phyloP scores from a whole-genome alignment of 169 alveolate species.

The Ichthyophthirius multifiliis region DNA sequence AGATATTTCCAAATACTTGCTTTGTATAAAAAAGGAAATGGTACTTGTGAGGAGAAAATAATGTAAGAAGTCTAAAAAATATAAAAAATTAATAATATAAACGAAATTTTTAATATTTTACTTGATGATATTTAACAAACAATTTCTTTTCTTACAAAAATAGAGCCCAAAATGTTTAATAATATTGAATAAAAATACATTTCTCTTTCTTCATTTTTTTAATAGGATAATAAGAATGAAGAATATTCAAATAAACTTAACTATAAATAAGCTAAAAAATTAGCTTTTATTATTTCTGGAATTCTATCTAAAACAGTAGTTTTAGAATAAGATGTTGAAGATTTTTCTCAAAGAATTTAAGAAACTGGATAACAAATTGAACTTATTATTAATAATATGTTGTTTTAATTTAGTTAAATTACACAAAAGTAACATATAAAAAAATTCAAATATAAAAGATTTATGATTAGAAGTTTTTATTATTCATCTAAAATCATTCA shows the following conservation, averaged over 20 bases:
- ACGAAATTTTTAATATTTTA: not conserved
- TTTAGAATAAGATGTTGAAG: not conserved
- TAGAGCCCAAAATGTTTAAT: not conserved
- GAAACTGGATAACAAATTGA: not conserved
- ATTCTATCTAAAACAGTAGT: not conserved
- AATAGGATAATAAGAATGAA: not conserved
- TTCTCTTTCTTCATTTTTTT: not conserved
- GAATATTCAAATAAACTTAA: not conserved
- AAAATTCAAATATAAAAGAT: conserved; percentile 3
- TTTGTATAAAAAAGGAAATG: not conserved
- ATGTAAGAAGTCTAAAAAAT: not conserved
- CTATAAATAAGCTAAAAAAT: not conserved
- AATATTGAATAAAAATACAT: not conserved
- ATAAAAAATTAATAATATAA: not conserved
- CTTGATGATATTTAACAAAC: conserved; percentile 1
- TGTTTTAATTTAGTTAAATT: not conserved
- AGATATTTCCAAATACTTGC: not conserved
- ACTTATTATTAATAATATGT: not conserved
- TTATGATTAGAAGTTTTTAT: not conserved
- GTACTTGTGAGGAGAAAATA: not conserved
- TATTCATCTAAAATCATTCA: not conserved
- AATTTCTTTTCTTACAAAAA: not conserved
- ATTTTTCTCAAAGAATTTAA: not conserved
- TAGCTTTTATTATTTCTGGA: not conserved
- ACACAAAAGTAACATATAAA: not conserved